Evolutionary conservation across 1,284 basidiomycete species (phyloP), one percentile per base, ranked within the genome.

Genomic region (Fomitopsis schrenkii): DNA sequence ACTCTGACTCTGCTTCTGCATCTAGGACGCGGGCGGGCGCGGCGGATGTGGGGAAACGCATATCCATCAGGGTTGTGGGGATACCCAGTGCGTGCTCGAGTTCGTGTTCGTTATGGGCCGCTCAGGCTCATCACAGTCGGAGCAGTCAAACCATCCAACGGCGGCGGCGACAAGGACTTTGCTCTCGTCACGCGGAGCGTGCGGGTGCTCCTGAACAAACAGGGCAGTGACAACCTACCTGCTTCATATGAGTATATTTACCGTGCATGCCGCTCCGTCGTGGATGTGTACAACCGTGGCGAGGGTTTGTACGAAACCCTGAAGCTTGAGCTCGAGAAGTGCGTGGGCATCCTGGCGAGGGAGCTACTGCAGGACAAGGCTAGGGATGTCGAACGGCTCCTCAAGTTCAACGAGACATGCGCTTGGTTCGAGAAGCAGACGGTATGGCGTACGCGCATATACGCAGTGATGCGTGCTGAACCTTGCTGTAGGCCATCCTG

Each of bases 351-450:
- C 1, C 59, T 88, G 9, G 74, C 75, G 6, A 72, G 62, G 14
- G 71, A 72, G 7, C 78, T 89, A 3, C 30, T 59, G 28, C 55
- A 59, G 1, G 58, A 67, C 2, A 46, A 58, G 46, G 65, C 70
- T 0, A 67, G 71, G 12, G 75, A 73, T 1, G 74, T 77, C 33
- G 72, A 75, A 5, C 91, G 87, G 83, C 71, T 90, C 6, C 64
- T 67, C 0, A 71, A 75, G 12, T 84, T 91, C 61, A 83, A 83
- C 2, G 72, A 76, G 15, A 69, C 72, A 0, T 87, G 86, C 67
- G 74, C 76, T 22, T 89, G 86, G 87, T 89, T 87, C 54, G 84
- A 89, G 67, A 74, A 72, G 38, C 79, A 81, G 67, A 78, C 88
- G 63, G 88, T 89, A 69, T 72, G 87, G 22, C 46, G 9, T 52